Conservation (phyloP, 176 grass and related monocot genomes). For the Melocanna baccifera region DNA sequence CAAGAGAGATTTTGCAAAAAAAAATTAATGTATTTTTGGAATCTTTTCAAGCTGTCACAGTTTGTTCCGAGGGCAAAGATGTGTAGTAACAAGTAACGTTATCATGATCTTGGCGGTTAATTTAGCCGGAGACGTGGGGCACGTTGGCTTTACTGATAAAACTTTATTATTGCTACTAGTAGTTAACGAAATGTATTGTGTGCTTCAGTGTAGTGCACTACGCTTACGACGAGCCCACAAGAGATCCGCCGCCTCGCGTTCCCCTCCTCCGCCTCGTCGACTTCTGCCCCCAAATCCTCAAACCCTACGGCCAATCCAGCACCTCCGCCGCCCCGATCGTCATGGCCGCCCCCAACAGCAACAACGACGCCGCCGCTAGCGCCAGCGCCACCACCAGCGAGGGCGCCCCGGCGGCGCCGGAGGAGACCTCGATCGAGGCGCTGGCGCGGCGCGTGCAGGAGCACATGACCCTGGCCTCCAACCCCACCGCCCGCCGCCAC, state of each 20-base stretch:
- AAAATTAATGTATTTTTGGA: too few species aligned
- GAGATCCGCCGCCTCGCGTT: slow-evolving; percentile 38
- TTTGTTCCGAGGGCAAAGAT: too few species aligned
- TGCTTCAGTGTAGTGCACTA: neutral
- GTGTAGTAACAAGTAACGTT: too few species aligned
- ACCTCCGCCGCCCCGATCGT: slow-evolving; percentile 32
- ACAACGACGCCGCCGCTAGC: neutral
- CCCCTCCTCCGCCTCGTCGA: slow-evolving; percentile 16
- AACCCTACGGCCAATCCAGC: slow-evolving; percentile 52
- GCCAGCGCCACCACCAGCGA: slow-evolving; percentile 17
- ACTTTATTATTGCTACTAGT: neutral
- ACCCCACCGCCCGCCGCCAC: slow-evolving; percentile 63
- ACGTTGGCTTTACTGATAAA: too few species aligned
- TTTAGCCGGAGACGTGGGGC: too few species aligned
- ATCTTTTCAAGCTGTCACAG: too few species aligned
- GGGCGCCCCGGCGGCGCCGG: neutral
- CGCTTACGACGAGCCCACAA: slow-evolving; percentile 19
- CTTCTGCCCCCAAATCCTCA: slow-evolving; percentile 35
- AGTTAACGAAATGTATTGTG: neutral
- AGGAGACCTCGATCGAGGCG: slow-evolving; percentile 60
- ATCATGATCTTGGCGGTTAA: too few species aligned
- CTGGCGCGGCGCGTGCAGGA: slow-evolving; percentile 74
- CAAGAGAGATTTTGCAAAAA: too few species aligned
- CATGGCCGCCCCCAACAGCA: slow-evolving; percentile 50
- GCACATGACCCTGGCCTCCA: slow-evolving; percentile 50